Conservation (phyloP, 306 rosid species). For the Dryas alaskensis region DNA sequence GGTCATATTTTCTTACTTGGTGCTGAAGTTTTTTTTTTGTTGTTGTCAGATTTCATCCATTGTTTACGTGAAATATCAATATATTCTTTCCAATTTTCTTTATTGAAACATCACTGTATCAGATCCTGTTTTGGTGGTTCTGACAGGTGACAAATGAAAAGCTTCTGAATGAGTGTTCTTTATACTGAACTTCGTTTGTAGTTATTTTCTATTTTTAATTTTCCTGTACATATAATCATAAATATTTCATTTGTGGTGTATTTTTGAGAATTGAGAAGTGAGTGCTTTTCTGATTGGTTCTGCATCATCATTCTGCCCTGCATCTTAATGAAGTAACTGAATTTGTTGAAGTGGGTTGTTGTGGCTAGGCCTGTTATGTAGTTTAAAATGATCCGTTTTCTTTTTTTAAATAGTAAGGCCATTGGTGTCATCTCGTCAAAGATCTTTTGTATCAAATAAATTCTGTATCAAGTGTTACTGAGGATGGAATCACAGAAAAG, state of each 20-base stretch:
- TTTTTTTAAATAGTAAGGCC: background rate
- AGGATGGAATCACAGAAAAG: slow-evolving; percentile 55
- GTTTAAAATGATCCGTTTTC: background rate
- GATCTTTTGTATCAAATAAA: background rate
- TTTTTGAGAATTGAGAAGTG: background rate
- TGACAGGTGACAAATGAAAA: background rate
- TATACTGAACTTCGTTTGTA: background rate
- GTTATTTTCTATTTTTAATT: background rate
- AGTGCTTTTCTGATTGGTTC: background rate
- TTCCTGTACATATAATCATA: background rate
- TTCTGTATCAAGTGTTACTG: slow-evolving; percentile 8
- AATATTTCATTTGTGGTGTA: background rate
- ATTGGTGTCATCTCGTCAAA: background rate
- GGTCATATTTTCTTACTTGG: no score
- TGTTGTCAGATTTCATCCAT: no score
- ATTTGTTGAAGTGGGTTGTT: background rate
- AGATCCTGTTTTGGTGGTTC: background rate
- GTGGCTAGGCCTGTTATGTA: background rate
- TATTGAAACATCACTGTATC: no score
- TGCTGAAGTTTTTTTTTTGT: no score
- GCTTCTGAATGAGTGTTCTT: background rate
- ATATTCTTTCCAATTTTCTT: no score
- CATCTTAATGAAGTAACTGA: background rate
- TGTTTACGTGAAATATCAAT: no score
- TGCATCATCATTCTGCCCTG: background rate